phyloP scores from a whole-genome alignment of 768 basidiomycete genomes.

The Lactarius tabidus region DNA sequence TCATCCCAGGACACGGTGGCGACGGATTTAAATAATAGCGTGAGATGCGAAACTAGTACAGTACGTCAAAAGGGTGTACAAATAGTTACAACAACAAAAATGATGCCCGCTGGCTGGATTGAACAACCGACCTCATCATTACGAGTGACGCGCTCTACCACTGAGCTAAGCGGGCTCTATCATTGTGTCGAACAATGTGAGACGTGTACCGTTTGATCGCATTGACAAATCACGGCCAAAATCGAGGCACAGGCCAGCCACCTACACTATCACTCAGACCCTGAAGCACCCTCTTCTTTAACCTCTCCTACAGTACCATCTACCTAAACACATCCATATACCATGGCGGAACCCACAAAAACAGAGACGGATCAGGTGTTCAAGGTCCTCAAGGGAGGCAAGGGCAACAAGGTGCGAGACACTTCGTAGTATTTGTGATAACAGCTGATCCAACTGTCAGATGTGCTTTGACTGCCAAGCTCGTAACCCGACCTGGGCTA shows the following conservation, averaged over 20 bases:
- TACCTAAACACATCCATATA: not conserved
- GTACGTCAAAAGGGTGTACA: not conserved
- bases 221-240: not conserved
- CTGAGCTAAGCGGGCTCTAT: constrained; percentile 31
- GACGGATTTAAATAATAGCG: not conserved
- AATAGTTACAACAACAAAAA: constrained; percentile 1
- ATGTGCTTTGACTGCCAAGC: constrained; percentile 94
- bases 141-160: constrained; percentile 33
- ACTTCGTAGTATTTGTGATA: not conserved
- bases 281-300: not conserved
- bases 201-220: not conserved
- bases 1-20: not conserved
- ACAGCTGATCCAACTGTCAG: constrained; percentile 35
- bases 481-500: constrained; percentile 96
- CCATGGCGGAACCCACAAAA: constrained; percentile 75
- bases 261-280: not conserved
- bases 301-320: not conserved
- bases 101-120: constrained; percentile 28
- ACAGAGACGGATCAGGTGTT: constrained; percentile 86
- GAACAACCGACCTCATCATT: constrained; percentile 28
- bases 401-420: constrained; percentile 73
- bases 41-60: not conserved
- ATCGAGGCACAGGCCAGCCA: not conserved
- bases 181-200: accelerated
- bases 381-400: constrained; percentile 74